Evolutionary conservation across 2,329 filamentous ascomycete species (phyloP), one percentile per base, ranked within the genome.

Genomic region (Aspergillus costaricaensis): DNA sequence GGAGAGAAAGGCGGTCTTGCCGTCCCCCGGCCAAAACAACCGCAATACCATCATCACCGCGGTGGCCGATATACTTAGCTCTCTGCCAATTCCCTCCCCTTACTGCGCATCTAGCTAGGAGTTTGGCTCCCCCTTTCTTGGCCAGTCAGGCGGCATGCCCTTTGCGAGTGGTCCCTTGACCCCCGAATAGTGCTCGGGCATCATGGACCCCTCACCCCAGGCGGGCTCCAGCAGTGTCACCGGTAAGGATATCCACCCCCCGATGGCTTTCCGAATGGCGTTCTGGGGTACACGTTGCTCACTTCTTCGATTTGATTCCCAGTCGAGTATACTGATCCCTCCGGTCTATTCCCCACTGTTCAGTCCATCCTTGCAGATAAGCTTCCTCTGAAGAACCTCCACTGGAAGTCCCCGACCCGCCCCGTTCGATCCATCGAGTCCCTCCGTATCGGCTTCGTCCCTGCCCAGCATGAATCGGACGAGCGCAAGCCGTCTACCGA

Each of bases 321-420:
- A 96, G 92, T 97, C 81, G 93, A 98, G 82, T 99, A 96, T 80
- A 92, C 91, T 80, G 95, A 99, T 79, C 94, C 95, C 56, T 90
- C 91, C 74, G 89, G 91, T 70, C 85, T 98, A 65, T 98, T 94
- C 78, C 88, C 91, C 61, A 84, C 94, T 55, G 82, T 98, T 47
- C 88, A 90, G 10, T 87, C 91, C 2, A 88, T 93, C 60, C 82
- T 99, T 60, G 83, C 90, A 43, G 83, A 90, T 44, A 89, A 91
- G 57, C 83, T 98, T 0, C 95, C 95, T 36, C 83, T 99, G 39
- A 90, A 88, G 65, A 96, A 98, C 71, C 86, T 99, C 49, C 92
- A 98, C 73, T 99, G 95, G 95, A 96, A 98, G 76, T 96, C 95
- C 14, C 91, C 96, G 62, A 89, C 90, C 27, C 90, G 95, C 0